These are phyloP conservation scores for Clavariopsis aquatica DNA, from an alignment of 495 filamentous ascomycete species.

Conservation along the genomic window DNA sequence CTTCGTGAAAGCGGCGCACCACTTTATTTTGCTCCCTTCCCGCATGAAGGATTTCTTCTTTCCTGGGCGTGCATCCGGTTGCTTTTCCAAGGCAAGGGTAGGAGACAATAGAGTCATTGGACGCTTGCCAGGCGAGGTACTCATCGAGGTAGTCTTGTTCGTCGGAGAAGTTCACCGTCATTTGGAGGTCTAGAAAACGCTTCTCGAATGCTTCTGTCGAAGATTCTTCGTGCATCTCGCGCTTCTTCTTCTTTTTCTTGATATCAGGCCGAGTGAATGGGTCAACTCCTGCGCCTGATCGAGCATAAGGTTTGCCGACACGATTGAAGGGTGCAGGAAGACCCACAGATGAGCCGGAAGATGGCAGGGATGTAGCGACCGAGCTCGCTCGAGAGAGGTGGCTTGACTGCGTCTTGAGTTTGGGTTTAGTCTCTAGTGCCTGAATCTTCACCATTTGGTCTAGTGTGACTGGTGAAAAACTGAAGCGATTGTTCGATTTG, in stretches of 20 bases:
- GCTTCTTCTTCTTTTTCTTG: neutral
- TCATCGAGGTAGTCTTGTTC: conserved; percentile 13
- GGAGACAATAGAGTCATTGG: neutral
- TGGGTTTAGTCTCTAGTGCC: neutral
- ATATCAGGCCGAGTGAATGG: conserved; percentile 11
- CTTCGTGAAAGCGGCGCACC: neutral
- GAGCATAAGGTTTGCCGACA: conserved; percentile 12
- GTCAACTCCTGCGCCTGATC: conserved; percentile 18
- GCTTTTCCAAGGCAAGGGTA: conserved; percentile 21
- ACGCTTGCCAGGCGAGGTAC: conserved; percentile 1
- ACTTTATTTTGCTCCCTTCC: conserved; percentile 12
- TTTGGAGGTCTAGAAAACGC: neutral
- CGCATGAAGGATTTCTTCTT: conserved; percentile 12
- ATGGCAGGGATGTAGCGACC: neutral
- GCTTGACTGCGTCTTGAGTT: neutral
- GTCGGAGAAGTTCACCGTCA: conserved; percentile 23
- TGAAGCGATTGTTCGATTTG: neutral
- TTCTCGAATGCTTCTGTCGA: conserved; percentile 13
- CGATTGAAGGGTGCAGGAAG: conserved; percentile 6
- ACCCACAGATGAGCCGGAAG: conserved; percentile 2
- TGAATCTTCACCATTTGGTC: neutral
- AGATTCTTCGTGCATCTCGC: conserved; percentile 24
- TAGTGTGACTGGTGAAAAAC: neutral
- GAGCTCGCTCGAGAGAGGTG: neutral
- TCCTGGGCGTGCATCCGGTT: conserved; percentile 22